These are phyloP conservation scores for Colletotrichum gigasporum DNA, from an alignment of 2,329 filamentous ascomycete species.

Conservation along the genomic window DNA sequence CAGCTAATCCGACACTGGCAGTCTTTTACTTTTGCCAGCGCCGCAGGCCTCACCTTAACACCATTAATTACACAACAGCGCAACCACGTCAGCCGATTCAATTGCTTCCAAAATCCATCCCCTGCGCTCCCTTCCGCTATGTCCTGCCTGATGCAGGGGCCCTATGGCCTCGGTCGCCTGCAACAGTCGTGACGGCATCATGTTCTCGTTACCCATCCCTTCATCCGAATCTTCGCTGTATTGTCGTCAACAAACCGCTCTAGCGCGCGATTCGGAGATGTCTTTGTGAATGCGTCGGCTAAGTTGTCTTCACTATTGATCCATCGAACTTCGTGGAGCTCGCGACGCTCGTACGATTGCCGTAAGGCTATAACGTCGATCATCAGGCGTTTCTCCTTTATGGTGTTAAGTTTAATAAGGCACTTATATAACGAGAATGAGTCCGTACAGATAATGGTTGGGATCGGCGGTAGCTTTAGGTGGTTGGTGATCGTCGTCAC, in stretches of 20 bases:
- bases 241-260: background rate
- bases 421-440: conserved; percentile 32
- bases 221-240: background rate
- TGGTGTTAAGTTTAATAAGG: conserved; percentile 31
- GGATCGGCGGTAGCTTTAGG: background rate
- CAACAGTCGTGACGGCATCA: background rate
- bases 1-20: too few species aligned
- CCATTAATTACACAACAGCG: too few species aligned
- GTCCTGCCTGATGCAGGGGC: too few species aligned
- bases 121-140: too few species aligned
- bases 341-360: conserved; percentile 30
- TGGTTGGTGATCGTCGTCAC: background rate
- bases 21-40: too few species aligned
- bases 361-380: conserved; percentile 35
- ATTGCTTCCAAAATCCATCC: too few species aligned
- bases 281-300: background rate
- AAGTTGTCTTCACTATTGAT: background rate
- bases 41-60: too few species aligned
- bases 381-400: conserved; percentile 32
- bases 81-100: too few species aligned
- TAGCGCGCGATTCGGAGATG: background rate
- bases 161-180: too few species aligned
- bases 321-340: conserved; percentile 31
- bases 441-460: conserved; percentile 30
- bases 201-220: background rate